phyloP scores from a whole-genome alignment of 1,284 basidiomycete species.

The Cutaneotrichosporon spelunceum region DNA sequence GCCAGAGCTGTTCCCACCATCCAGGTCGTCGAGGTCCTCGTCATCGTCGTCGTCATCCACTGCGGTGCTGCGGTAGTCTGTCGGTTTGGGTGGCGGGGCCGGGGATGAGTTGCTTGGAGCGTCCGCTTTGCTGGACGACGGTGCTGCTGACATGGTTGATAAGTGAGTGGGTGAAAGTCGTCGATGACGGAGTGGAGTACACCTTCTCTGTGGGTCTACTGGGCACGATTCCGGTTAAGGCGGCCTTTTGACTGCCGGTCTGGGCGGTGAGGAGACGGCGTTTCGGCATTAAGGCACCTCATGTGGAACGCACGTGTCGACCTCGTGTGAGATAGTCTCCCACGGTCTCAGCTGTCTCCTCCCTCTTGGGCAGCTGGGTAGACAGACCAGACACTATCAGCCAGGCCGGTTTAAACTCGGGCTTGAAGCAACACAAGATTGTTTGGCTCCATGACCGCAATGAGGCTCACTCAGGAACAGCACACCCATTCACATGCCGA shows the following conservation, averaged over 20 bases:
- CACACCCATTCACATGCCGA: no score
- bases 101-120: conserved; percentile 1
- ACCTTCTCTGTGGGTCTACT: neutral
- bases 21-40: conserved; percentile 47
- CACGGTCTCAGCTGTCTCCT: no score
- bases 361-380: no score
- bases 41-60: conserved; percentile 42
- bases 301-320: neutral
- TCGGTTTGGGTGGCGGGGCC: neutral
- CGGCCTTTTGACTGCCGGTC: neutral
- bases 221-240: neutral
- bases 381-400: no score
- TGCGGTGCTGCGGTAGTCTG: conserved; percentile 23
- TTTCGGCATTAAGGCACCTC: neutral
- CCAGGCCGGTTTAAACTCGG: no score
- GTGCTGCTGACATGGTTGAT: conserved; percentile 8
- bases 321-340: neutral
- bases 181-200: neutral
- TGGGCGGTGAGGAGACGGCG: neutral
- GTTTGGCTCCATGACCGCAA: no score
- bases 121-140: conserved; percentile 5
- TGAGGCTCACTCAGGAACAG: no score
- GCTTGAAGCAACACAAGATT: no score
- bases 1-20: conserved; percentile 28
- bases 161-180: neutral